Percentiles rank a stretch among this genome's conserved stretches.
Evolutionary conservation across 2,329 filamentous ascomycete species (phyloP).

Genomic region (Penicillium sclerotigenum): DNA sequence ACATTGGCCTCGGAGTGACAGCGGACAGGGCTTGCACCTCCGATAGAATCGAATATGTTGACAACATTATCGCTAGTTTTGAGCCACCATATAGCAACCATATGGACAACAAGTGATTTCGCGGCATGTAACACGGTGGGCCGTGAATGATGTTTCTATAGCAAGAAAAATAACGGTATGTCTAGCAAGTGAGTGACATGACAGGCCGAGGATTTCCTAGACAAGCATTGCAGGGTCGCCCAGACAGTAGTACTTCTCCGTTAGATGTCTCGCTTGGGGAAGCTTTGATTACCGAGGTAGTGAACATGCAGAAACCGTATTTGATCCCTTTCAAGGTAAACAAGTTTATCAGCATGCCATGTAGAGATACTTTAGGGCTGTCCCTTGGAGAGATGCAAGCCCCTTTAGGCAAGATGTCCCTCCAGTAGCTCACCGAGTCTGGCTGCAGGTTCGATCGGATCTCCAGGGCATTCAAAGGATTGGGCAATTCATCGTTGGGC

Average conservation of each 20-base stretch:
- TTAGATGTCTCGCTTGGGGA: too few relatives aligned
- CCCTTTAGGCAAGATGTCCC: background rate
- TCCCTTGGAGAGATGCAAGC: background rate
- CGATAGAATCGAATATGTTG: too few relatives aligned
- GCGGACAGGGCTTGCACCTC: too few relatives aligned
- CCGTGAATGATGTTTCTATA: background rate
- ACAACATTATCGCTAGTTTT: too few relatives aligned
- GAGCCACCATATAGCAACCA: too few relatives aligned
- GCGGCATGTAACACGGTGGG: background rate
- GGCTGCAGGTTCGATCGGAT: background rate
- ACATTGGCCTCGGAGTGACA: too few relatives aligned
- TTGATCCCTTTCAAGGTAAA: too few relatives aligned
- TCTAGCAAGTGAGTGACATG: background rate
- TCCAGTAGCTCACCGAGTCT: background rate
- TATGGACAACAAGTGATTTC: background rate
- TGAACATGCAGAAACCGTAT: too few relatives aligned
- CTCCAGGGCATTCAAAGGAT: conserved; percentile 1
- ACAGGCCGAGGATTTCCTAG: background rate
- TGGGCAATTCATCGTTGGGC: conserved; percentile 11
- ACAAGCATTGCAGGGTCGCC: background rate
- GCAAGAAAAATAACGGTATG: too few relatives aligned
- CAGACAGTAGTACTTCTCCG: background rate
- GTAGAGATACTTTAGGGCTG: background rate
- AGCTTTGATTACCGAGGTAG: too few relatives aligned
- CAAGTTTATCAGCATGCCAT: too few relatives aligned